Conservation (phyloP, 176 grass and related monocot genomes). For the Puya raimondii region DNA sequence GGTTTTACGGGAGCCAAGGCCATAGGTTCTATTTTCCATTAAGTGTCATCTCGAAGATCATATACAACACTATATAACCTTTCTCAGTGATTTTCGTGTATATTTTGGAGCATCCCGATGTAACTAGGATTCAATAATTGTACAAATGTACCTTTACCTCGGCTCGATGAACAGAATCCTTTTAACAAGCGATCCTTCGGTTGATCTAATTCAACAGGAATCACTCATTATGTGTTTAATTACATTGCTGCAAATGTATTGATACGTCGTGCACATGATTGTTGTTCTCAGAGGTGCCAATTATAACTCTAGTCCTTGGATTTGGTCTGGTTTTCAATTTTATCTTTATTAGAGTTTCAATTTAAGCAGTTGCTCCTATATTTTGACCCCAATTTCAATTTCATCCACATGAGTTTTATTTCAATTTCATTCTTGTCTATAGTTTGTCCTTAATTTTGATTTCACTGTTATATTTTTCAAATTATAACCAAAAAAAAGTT, state of each 20-base stretch:
- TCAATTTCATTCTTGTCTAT: too few relatives aligned
- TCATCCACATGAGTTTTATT: too few relatives aligned
- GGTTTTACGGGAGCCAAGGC: slow-evolving; percentile 66
- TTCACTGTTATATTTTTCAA: too few relatives aligned
- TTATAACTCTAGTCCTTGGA: too few relatives aligned
- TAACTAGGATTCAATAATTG: slow-evolving; percentile 13
- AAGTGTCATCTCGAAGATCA: slow-evolving; percentile 62
- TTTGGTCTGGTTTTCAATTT: too few relatives aligned
- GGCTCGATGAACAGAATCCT: background rate
- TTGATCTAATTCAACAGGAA: background rate
- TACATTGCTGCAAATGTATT: background rate
- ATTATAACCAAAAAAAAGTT: too few relatives aligned
- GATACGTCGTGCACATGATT: background rate
- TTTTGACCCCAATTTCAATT: too few relatives aligned
- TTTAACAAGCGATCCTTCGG: background rate
- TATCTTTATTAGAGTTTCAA: too few relatives aligned
- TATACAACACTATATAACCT: slow-evolving; percentile 12
- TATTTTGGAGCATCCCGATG: slow-evolving; percentile 4
- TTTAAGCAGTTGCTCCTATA: too few relatives aligned
- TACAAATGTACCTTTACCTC: background rate
- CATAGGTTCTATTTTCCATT: slow-evolving; percentile 58
- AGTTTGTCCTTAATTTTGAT: too few relatives aligned
- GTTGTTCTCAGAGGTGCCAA: too few relatives aligned
- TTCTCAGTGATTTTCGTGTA: slow-evolving; percentile 4
- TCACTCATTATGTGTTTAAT: background rate